Evolutionary conservation across 306 rosid genomes (phyloP), one percentile per base, ranked within the genome.

Genomic region (Acacia confusa): DNA sequence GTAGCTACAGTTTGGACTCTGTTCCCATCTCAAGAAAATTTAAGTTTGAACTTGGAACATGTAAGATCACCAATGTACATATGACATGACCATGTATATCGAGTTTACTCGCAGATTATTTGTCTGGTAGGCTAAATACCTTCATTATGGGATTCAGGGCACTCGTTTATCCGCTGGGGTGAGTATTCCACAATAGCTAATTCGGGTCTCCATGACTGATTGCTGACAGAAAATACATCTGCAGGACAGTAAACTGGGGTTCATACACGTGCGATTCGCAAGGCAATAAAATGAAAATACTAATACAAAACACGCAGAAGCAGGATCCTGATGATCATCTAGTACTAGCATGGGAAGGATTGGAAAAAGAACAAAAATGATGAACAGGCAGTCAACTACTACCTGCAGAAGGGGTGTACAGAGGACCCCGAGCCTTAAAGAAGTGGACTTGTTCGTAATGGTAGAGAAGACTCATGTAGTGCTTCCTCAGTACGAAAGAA

Each of bases 381-480:
- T 40, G 20, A 27, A 44, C 17, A 44, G 27, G 2, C 7, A 20
- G 76, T 41, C 32, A 57, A 47, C 6, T 77, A 41, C 9, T 77
- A 93, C 97, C 97, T 65, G 86, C 82, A 70, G 91, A 27, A 8
- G 97, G 97, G 43, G 82, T 80, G 81, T 68, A 85, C 8, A 86
- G 63, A 86, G 94, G 92, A 73, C 94, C 99, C 70, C 85, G 89
- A 48, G 80, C 82, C 79, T 86, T 85, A 53, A 92, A 93, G 79
- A 91, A 88, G 82, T 96, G 83, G 85, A 93, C 97, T 76, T 93
- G 99, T 58, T 96, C 99, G 57, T 89, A 96, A 86, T 92, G 94
- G 83, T 81, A 93, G 15, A 96, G 99, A 71, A 92, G 97, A 85
- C 83, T 89, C 5, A 78, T 82, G 79, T 96, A 96, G 81, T 93